Conservation (phyloP, 2,329 filamentous ascomycete genomes). For the Curvularia verruculosa region DNA sequence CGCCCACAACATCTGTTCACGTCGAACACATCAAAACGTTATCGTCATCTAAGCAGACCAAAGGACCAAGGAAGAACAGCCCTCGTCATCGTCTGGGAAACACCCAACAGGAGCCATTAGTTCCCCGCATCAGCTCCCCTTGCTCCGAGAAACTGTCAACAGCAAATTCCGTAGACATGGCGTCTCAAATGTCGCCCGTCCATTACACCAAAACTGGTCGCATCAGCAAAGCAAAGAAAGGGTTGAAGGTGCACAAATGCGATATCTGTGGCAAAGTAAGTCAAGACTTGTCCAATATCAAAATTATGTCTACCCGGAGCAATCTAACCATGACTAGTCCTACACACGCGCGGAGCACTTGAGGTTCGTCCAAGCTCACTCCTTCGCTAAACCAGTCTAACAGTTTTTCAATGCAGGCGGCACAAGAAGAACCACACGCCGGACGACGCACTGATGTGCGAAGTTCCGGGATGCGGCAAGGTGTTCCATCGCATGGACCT, state of each 20-base stretch:
- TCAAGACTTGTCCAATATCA: slow-evolving; percentile 12
- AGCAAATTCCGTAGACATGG: slow-evolving; percentile 40
- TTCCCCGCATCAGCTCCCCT: slow-evolving; percentile 38
- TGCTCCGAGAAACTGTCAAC: slow-evolving; percentile 39
- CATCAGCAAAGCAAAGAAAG: slow-evolving; percentile 57
- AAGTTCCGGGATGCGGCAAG: slow-evolving; percentile 50
- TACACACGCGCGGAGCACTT: slow-evolving; percentile 57
- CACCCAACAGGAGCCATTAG: slow-evolving; percentile 29
- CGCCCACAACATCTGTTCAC: slow-evolving; percentile 20
- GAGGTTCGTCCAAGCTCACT: slow-evolving; percentile 38
- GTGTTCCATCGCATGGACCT: slow-evolving; percentile 55
- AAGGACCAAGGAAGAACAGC: slow-evolving; percentile 27
- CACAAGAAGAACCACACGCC: slow-evolving; percentile 56
- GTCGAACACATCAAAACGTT: slow-evolving; percentile 30
- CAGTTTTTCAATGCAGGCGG: slow-evolving; percentile 39
- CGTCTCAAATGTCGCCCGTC: slow-evolving; percentile 37
- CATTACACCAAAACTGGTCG: slow-evolving; percentile 55
- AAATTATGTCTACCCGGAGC: slow-evolving; percentile 5
- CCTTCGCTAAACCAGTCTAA: slow-evolving; percentile 9
- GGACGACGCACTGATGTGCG: slow-evolving; percentile 50
- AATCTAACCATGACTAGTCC: slow-evolving; percentile 46
- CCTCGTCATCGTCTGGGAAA: slow-evolving; percentile 38
- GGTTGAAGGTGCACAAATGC: slow-evolving; percentile 54
- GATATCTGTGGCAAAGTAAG: slow-evolving; percentile 55
- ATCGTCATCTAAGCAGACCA: slow-evolving; percentile 36